Evolutionary conservation across 148 eudicot species (phyloP).

Genomic region (Selenicereus undatus): DNA sequence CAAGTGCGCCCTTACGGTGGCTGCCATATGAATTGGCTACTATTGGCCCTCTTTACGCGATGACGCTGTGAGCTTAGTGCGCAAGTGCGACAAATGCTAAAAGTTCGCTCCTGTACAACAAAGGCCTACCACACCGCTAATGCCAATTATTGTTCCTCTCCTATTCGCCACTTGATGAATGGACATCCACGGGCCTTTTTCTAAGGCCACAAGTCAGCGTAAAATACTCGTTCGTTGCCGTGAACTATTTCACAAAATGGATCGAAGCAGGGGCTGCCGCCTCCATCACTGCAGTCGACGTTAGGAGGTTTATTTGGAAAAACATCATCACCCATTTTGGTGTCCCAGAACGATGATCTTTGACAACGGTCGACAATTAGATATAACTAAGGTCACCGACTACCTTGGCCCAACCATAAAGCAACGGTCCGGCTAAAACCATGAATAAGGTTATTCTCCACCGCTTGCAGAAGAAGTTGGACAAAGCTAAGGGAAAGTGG

Average conservation of each 20-base stretch:
- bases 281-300: not conserved
- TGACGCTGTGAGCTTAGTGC: too few relatives aligned
- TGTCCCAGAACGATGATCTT: not conserved
- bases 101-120: too few relatives aligned
- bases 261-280: not conserved
- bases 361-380: not conserved
- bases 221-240: not conserved
- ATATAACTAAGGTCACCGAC: not conserved
- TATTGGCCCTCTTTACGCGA: too few relatives aligned
- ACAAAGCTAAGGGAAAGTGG: too few relatives aligned
- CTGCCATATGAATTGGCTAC: too few relatives aligned
- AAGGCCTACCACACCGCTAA: too few relatives aligned
- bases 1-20: too few relatives aligned
- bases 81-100: too few relatives aligned
- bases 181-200: not conserved
- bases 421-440: too few relatives aligned
- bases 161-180: not conserved
- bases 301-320: not conserved
- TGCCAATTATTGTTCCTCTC: too few relatives aligned
- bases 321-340: not conserved
- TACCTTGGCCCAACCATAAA: not conserved
- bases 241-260: constrained; percentile 17
- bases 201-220: not conserved
- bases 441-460: too few relatives aligned
- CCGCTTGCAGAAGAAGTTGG: too few relatives aligned